Conservation (phyloP, 164 flowering plant genomes). For the Berberis vulgaris region DNA sequence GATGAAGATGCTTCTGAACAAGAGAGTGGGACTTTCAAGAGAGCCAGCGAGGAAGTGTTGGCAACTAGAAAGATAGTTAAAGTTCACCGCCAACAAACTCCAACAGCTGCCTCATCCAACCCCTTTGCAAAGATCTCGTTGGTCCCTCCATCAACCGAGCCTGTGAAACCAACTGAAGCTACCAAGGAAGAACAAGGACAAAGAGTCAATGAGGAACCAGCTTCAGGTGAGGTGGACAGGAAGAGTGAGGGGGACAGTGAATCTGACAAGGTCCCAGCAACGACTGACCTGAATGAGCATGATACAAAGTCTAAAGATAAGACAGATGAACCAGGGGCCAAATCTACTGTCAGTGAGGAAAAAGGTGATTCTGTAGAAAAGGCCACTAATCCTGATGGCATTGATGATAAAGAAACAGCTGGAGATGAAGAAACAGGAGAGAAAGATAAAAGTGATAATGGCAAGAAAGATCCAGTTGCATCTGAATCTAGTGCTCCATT, state of each 20-base stretch:
- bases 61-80: constrained; percentile 89
- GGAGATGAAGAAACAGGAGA: constrained; percentile 8
- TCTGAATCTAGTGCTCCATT: constrained; percentile 28
- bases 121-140: constrained; percentile 74
- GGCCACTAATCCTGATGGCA: constrained; percentile 11
- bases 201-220: constrained; percentile 17
- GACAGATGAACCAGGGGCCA: constrained; percentile 22
- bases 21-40: constrained; percentile 76
- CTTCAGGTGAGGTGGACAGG: constrained; percentile 16
- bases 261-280: constrained; percentile 15
- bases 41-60: constrained; percentile 83
- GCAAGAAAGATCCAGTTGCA: constrained; percentile 18
- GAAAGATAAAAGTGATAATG: constrained; percentile 18
- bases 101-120: constrained; percentile 53
- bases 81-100: constrained; percentile 52
- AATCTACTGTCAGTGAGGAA: constrained; percentile 21
- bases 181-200: constrained; percentile 14
- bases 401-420: constrained; percentile 7
- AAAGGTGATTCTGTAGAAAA: constrained; percentile 9
- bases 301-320: constrained; percentile 23
- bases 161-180: constrained; percentile 16
- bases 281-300: constrained; percentile 12
- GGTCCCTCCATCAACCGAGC: constrained; percentile 32
- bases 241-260: constrained; percentile 16
- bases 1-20: constrained; percentile 56